Base-by-base conservation (phyloP, 768 basidiomycete species). In the Cystobasidium tubakii region DNA sequence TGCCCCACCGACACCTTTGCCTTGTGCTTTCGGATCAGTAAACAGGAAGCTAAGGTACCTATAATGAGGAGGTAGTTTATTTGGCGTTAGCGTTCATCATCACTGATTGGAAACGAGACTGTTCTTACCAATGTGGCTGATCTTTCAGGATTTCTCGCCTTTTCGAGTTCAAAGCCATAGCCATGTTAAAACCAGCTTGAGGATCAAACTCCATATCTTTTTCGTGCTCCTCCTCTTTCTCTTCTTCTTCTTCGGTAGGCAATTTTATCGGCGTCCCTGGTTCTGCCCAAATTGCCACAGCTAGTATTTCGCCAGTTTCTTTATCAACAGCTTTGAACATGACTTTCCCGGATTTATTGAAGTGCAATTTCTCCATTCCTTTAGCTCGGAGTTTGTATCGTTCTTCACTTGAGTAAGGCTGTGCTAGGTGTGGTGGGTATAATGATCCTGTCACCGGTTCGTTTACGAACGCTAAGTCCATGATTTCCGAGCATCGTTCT, bases 31-130 rank as follows among this genome's bases (percentile, higher is more conserved):
- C 9, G 69, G 69, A 25, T 39, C 31, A 23, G 60, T 60, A 44
- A 71, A n/a, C 17, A 71, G 55, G 55, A 57, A 34, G 15, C 36
- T 36, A 2, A 71, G 34, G 25, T 71, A 71, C 69, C 69, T 71
- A 34, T 50, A 23, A 17, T 25, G 3, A 4, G 42, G 29, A 69
- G 7, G n/a, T 3, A 25, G 55, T 13, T 4, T 10, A 15, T 15
- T 66, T 39, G 55, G 43, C 27, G 15, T 50, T 44, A 50, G 19
- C 9, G 36, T 44, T 1, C n/a, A n/a, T 50, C 6, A 39, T 15
- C 39, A 9, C 15, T 50, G 66, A 19, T 3, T 10, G 44, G 10
- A 34, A 25, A 15, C 15, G 1, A 25, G 9, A 50, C 21, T 12
- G 27, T 19, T 55, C 66, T 13, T 50, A 69, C 66, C 66, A 69